Percentiles rank a stretch among this genome's conserved stretches.
These are phyloP conservation scores for Chaetoceros muelleri DNA, from an alignment of 108 stramenopile species.

Conservation along the genomic window DNA sequence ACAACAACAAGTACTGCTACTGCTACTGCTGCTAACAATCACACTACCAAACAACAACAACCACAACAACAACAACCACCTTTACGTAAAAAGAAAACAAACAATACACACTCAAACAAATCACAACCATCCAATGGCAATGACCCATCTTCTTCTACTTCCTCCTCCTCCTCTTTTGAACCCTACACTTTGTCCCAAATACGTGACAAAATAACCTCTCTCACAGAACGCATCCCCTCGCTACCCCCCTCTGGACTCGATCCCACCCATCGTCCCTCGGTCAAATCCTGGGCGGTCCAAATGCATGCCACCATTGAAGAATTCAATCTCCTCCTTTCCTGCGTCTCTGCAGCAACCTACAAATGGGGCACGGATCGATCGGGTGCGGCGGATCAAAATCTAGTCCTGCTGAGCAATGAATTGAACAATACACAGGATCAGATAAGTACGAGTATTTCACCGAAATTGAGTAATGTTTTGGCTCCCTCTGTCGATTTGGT, in stretches of 20 bases:
- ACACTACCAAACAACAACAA: not conserved
- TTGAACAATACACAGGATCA: constrained; percentile 61
- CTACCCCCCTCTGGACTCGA: constrained; percentile 27
- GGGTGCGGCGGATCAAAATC: constrained; percentile 75
- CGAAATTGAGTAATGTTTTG: constrained; percentile 63
- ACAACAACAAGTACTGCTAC: not conserved
- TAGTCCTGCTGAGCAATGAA: constrained; percentile 44
- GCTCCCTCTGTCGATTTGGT: constrained; percentile 71
- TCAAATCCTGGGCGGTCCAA: constrained; percentile 43
- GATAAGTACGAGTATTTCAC: constrained; percentile 38
- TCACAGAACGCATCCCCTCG: constrained; percentile 26
- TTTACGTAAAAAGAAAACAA: no score
- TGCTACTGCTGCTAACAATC: not conserved
- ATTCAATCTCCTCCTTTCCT: constrained; percentile 53
- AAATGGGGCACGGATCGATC: constrained; percentile 75
- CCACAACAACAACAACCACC: constrained; percentile 1
- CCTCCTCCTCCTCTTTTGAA: not conserved
- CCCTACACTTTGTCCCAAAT: constrained; percentile 29
- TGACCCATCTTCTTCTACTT: not conserved
- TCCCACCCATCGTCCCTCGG: constrained; percentile 9
- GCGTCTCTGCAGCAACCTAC: constrained; percentile 59
- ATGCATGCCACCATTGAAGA: constrained; percentile 57
- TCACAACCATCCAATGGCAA: not conserved
- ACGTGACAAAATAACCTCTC: constrained; percentile 16
- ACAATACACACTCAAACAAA: no score